phyloP scores from a whole-genome alignment of 805 yeast species.

The Saturnispora gosingensis region DNA sequence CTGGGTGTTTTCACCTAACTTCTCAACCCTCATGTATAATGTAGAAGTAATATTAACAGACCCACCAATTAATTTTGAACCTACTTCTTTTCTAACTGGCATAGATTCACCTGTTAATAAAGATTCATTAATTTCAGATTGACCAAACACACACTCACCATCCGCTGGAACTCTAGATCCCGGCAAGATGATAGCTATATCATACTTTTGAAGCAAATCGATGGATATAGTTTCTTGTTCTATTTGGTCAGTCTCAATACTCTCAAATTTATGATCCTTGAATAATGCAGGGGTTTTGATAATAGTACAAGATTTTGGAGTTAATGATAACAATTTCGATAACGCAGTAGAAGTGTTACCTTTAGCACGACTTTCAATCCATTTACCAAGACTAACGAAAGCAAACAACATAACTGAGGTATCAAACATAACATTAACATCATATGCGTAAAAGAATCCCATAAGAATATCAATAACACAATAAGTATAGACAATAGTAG shows the following conservation, averaged over 20 bases:
- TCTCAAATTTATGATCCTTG: background rate
- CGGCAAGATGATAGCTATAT: slow-evolving; percentile 68
- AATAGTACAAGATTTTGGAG: slow-evolving; percentile 70
- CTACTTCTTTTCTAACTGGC: slow-evolving; percentile 55
- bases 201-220: slow-evolving; percentile 69
- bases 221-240: slow-evolving; percentile 48
- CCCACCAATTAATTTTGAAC: slow-evolving; percentile 76
- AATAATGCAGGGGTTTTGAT: slow-evolving; percentile 33
- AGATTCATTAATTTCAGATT: slow-evolving; percentile 81
- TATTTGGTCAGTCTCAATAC: slow-evolving; percentile 17
- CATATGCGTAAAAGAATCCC: slow-evolving; percentile 31
- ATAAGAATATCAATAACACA: slow-evolving; percentile 55
- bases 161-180: slow-evolving; percentile 91
- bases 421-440: slow-evolving; percentile 74
- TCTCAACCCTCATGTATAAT: slow-evolving; percentile 56
- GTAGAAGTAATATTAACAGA: slow-evolving; percentile 76
- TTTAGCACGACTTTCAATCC: slow-evolving; percentile 84
- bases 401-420: slow-evolving; percentile 77
- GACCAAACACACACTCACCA: slow-evolving; percentile 71
- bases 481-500: slow-evolving; percentile 66
- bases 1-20: slow-evolving; percentile 77
- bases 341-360: slow-evolving; percentile 89
- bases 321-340: slow-evolving; percentile 65
- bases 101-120: slow-evolving; percentile 85
- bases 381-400: slow-evolving; percentile 84